Percentiles rank a stretch among this genome's conserved stretches.
These are phyloP conservation scores for Ascodesmis nigricans DNA, from an alignment of 495 filamentous ascomycete species.

Conservation along the genomic window DNA sequence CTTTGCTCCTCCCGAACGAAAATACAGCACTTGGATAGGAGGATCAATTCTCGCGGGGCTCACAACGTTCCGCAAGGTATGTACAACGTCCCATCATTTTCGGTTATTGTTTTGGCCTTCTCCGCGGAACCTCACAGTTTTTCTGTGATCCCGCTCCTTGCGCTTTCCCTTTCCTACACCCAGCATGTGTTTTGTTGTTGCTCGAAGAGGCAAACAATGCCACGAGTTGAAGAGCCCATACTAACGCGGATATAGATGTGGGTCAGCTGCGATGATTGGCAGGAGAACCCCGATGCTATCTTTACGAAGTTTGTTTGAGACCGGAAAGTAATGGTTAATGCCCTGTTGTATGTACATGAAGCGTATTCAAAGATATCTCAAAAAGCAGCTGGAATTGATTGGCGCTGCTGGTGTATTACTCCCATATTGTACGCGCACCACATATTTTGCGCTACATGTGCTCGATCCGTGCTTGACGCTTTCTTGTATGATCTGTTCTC, in stretches of 20 bases:
- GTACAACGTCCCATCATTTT: slow-evolving; percentile 19
- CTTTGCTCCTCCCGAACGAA: slow-evolving; percentile 87
- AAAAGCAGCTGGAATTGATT: too few relatives aligned
- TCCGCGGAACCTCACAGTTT: not conserved
- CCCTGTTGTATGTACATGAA: too few relatives aligned
- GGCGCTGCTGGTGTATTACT: too few relatives aligned
- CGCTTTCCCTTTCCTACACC: not conserved
- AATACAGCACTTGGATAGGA: slow-evolving; percentile 98
- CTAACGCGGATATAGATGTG: slow-evolving; percentile 50
- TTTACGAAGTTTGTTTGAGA: slow-evolving; percentile 94
- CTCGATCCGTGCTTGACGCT: too few relatives aligned
- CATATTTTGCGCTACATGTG: too few relatives aligned
- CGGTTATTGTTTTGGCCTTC: slow-evolving; percentile 2
- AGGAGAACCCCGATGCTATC: slow-evolving; percentile 96
- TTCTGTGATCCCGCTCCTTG: not conserved
- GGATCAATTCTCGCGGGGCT: slow-evolving; percentile 91
- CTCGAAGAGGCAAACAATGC: not conserved
- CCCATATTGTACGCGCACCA: too few relatives aligned
- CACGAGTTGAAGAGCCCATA: not conserved
- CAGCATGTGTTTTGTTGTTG: not conserved
- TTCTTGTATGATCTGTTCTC: too few relatives aligned
- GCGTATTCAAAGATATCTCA: too few relatives aligned
- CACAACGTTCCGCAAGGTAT: slow-evolving; percentile 94
- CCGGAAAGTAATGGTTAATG: too few relatives aligned
- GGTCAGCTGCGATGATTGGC: slow-evolving; percentile 97